A percentile compares a stretch with the other conserved stretches of the same genome.
phyloP scores from a whole-genome alignment of 495 filamentous ascomycete genomes.

The Ramalina intermedia region DNA sequence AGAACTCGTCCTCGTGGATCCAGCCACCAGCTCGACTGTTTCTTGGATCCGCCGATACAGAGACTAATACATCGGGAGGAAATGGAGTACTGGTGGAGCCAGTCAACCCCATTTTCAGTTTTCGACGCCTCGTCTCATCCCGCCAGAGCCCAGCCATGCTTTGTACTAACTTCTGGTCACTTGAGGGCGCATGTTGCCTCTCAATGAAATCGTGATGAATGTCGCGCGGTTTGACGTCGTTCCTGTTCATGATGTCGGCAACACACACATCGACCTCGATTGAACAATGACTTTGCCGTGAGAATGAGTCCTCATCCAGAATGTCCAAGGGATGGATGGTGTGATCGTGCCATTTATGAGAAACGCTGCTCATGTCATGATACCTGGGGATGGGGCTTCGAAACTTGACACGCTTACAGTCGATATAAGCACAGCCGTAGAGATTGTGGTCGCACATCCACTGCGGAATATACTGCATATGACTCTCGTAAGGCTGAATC shows the following conservation, averaged over 20 bases:
- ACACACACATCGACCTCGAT: conserved; percentile 82
- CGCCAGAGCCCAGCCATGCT: conserved; percentile 92
- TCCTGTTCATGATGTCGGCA: conserved; percentile 75
- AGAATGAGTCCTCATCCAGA: conserved; percentile 45
- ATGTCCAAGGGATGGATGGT: conserved; percentile 42
- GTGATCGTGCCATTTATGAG: conserved; percentile 67
- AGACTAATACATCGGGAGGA: conserved; percentile 60
- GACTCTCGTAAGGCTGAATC: conserved; percentile 87
- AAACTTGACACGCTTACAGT: conserved; percentile 53
- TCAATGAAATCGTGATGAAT: conserved; percentile 87
- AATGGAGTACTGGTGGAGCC: conserved; percentile 59
- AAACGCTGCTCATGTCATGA: conserved; percentile 36
- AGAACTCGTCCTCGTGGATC: conserved; percentile 84
- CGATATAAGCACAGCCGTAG: conserved; percentile 81
- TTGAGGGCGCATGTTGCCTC: conserved; percentile 42
- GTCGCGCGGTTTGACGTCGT: conserved; percentile 51
- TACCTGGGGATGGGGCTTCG: conserved; percentile 61
- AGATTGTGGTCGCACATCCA: conserved; percentile 98
- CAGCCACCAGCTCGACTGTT: conserved; percentile 54
- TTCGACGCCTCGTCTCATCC: conserved; percentile 73
- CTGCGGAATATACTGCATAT: conserved; percentile 79
- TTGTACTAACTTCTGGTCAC: conserved; percentile 68
- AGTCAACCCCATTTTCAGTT: conserved; percentile 45
- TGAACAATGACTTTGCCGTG: conserved; percentile 70
- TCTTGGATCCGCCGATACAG: conserved; percentile 72